Base-by-base conservation (phyloP, 1,284 basidiomycete species). In the Pseudozyma flocculosa region DNA sequence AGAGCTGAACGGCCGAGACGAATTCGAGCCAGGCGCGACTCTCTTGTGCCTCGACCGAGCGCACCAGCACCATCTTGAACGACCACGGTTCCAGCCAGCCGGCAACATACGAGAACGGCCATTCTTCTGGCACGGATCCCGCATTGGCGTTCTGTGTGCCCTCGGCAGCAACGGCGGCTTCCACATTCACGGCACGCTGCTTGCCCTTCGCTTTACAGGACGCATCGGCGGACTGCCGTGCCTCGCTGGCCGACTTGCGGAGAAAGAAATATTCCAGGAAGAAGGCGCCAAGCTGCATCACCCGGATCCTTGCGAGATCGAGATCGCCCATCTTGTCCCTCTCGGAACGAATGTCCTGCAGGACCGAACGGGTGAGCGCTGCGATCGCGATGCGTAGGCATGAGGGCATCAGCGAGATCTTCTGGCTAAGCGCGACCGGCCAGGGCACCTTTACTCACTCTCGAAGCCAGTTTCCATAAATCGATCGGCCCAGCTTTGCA, bases 231-330 rank as follows among this genome's bases (percentile, higher is more conserved):
- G 15, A 10, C 9, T 19, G 18, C 13, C 19, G n/a, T 3, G n/a
- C 38, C 14, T 40, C 38, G 21, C 38, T 40, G 10, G 58, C 41
- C 7, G 53, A 47, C 19, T 63, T 63, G 14, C 70, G 72, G 23
- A 62, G 43, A 11, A 72, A 54, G 46, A 75, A 76, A 45, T 75
- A 78, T 22, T 74, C 75, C 21, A 78, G 56, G 57, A 77, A 78
- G 48, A 71, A 78, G 17, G 59, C 48, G 17, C 61, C 68, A 11
- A 75, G 48, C 41, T 71, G 65, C 70, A 78, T 71, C 37, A 71
- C 58, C 13, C 67, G 64, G 43, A 75, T 53, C 10, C 76, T 62
- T 13, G 76, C 74, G 14, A 60, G 45, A 22, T 75, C 76, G 24
- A 75, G 43, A 43, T 76, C 69, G 24, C 74, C 75, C 17, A 76